Percentiles rank a stretch among this genome's conserved stretches.
These are phyloP conservation scores for Coelastrella sp. DNA, from an alignment of 139 green algal genomes.

Conservation along the genomic window DNA sequence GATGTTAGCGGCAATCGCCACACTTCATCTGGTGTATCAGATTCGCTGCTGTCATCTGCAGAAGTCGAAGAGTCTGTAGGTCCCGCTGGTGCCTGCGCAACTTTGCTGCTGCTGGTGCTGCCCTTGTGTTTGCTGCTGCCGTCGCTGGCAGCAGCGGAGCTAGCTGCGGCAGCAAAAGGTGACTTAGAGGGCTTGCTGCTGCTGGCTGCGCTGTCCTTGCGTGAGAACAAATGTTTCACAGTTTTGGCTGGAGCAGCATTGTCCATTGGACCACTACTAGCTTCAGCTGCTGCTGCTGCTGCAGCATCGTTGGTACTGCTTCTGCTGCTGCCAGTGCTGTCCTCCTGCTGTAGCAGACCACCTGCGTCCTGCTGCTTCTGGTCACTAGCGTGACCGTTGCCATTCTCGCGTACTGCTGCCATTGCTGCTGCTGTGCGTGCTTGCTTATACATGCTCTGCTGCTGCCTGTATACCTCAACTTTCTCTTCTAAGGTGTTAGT, in stretches of 20 bases:
- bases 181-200: neutral
- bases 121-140: neutral
- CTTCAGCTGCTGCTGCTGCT: slow-evolving; percentile 12
- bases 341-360: neutral
- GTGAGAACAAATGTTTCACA: neutral
- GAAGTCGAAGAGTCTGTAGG: neutral
- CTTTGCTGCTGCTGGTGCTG: neutral
- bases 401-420: neutral
- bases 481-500: neutral
- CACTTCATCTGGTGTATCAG: slow-evolving; percentile 18
- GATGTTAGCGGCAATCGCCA: slow-evolving; percentile 36
- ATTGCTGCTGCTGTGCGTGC: neutral
- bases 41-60: slow-evolving; percentile 8
- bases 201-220: neutral
- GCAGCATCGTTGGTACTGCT: neutral
- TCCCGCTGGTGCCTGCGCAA: neutral
- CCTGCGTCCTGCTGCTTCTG: neutral
- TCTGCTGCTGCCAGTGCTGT: neutral
- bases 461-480: slow-evolving; percentile 14
- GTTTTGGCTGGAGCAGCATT: neutral
- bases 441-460: neutral
- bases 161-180: too few relatives aligned
- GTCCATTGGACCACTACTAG: neutral
- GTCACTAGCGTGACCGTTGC: too few relatives aligned
- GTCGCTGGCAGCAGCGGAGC: too few relatives aligned